Conservation (phyloP, 2,329 filamentous ascomycete genomes). For the Pyrenophora teres region DNA sequence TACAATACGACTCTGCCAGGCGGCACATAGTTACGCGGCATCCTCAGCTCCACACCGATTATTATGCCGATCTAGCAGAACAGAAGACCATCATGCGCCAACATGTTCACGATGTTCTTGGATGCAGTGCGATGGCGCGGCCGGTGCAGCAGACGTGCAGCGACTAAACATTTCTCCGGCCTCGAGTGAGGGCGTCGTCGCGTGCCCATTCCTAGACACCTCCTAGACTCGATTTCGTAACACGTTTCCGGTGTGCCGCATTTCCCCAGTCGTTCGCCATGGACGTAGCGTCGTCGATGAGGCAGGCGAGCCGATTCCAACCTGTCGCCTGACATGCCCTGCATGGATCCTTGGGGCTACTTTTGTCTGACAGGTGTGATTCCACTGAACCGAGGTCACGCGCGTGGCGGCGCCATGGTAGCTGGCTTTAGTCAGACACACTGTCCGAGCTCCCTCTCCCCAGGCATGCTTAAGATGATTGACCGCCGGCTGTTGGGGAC, state of each 20-base stretch:
- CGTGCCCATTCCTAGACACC: constrained; percentile 18
- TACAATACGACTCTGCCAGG: background rate
- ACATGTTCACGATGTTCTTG: background rate
- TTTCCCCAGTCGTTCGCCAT: constrained; percentile 16
- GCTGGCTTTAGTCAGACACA: constrained; percentile 11
- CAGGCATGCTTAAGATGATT: constrained; percentile 28
- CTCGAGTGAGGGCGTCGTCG: constrained; percentile 20
- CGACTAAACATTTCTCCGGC: background rate
- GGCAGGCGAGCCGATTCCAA: constrained; percentile 21
- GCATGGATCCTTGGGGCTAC: constrained; percentile 6
- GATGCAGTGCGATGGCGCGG: constrained; percentile 2
- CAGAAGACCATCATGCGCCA: too few relatives aligned
- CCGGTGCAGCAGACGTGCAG: background rate
- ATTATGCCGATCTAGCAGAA: too few relatives aligned
- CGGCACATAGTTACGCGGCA: too few relatives aligned
- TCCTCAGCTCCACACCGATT: too few relatives aligned
- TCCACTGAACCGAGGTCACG: constrained; percentile 32
- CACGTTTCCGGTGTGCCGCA: constrained; percentile 15
- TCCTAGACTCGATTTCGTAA: constrained; percentile 8
- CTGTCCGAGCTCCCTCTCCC: constrained; percentile 28
- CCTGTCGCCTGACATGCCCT: constrained; percentile 27
- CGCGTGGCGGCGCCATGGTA: constrained; percentile 23
- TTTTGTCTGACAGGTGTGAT: constrained; percentile 3
- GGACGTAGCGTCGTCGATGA: constrained; percentile 3
- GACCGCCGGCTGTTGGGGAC: constrained; percentile 20